Conservation (phyloP, 2,329 filamentous ascomycete genomes). For the Zasmidium citrigriseum region DNA sequence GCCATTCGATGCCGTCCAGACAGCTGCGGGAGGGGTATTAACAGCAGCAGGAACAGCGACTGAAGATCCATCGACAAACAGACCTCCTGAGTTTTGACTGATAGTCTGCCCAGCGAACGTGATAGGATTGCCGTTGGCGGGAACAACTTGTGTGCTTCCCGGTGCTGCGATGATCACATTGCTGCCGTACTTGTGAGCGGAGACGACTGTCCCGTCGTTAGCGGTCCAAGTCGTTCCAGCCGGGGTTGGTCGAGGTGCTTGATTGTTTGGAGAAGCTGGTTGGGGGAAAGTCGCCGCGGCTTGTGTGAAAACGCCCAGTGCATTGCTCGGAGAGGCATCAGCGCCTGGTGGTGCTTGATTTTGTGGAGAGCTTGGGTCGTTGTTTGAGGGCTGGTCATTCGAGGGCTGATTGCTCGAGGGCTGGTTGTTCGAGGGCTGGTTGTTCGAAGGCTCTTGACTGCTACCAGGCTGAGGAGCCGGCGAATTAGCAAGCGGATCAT, state of each 20-base stretch:
- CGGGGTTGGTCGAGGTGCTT: not conserved
- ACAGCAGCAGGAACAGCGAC: not conserved
- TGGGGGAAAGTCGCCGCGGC: not conserved
- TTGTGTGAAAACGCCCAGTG: slow-evolving; percentile 5
- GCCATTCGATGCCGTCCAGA: not conserved
- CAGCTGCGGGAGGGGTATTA: not conserved
- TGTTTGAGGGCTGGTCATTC: not conserved
- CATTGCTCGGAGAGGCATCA: slow-evolving; percentile 2
- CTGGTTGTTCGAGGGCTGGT: no score
- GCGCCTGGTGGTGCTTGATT: not conserved
- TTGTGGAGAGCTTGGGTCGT: not conserved
- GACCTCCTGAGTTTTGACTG: not conserved
- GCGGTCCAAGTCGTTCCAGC: not conserved
- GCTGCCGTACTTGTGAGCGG: not conserved
- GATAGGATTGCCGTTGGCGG: not conserved
- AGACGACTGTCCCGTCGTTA: not conserved
- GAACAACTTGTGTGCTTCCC: not conserved
- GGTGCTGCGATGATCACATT: not conserved
- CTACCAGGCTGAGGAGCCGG: not conserved
- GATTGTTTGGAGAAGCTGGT: not conserved
- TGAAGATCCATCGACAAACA: not conserved
- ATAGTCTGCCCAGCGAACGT: not conserved
- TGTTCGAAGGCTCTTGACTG: not conserved
- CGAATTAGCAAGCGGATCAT: not conserved
- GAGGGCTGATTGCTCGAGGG: not conserved